Conservation (phyloP, 257 asterid species). For the Anisodus acutangulus region DNA sequence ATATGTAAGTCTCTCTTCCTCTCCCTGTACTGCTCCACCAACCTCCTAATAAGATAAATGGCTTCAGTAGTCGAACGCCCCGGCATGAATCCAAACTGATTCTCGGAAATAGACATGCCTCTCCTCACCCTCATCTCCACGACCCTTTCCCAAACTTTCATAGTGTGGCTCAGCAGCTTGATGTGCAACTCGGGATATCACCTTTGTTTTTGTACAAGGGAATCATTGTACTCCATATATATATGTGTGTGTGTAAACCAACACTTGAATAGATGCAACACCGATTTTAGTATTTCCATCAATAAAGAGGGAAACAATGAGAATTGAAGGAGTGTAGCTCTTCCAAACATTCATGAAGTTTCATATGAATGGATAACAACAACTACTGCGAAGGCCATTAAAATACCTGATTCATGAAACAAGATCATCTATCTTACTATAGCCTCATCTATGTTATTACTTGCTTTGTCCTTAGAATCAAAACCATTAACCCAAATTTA, state of each 20-base stretch:
- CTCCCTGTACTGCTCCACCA: too few relatives aligned
- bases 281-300: not conserved
- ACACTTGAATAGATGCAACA: slow-evolving; percentile 10
- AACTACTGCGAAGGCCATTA: not conserved
- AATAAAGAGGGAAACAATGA: not conserved
- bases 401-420: not conserved
- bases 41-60: too few relatives aligned
- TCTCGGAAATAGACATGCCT: too few relatives aligned
- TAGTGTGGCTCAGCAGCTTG: too few relatives aligned
- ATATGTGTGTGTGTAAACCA: not conserved
- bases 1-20: too few relatives aligned
- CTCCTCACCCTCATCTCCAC: too few relatives aligned
- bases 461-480: not conserved
- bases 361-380: not conserved
- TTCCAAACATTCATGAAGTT: not conserved
- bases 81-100: too few relatives aligned
- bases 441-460: not conserved
- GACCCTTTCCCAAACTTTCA: too few relatives aligned
- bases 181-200: too few relatives aligned
- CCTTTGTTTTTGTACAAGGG: too few relatives aligned
- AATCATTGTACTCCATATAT: too few relatives aligned
- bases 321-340: not conserved
- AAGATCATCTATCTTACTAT: not conserved
- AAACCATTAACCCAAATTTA: not conserved
- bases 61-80: too few relatives aligned